Evolutionary conservation across 2,329 filamentous ascomycete genomes (phyloP).

Genomic region (Sporothrix pallida): DNA sequence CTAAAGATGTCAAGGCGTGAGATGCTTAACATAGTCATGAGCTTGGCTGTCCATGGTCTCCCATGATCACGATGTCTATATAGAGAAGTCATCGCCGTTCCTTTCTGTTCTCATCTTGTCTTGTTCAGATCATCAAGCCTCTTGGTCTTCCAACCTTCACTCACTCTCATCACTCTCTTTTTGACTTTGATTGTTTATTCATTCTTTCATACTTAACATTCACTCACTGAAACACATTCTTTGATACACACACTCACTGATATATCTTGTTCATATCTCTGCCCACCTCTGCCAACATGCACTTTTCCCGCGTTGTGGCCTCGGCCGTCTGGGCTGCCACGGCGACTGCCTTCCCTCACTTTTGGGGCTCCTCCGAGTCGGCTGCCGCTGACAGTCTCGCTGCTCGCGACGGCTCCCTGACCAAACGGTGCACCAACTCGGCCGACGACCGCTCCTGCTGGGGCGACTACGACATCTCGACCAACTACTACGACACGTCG

Average conservation of each 20-base stretch:
- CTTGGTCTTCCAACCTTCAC: conserved; percentile 19
- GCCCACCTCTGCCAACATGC: background rate
- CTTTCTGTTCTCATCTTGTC: background rate
- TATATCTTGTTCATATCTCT: background rate
- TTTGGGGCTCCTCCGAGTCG: conserved; percentile 1
- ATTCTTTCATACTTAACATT: background rate
- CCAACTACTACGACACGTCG: conserved; percentile 43
- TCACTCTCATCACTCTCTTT: background rate
- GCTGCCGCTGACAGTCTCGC: background rate
- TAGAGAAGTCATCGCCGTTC: background rate
- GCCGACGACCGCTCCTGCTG: conserved; percentile 35
- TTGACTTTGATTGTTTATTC: conserved; percentile 9
- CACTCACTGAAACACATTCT: background rate
- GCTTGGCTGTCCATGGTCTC: background rate
- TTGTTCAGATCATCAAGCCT: conserved; percentile 25
- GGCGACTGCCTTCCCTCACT: conserved; percentile 15
- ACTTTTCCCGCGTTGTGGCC: conserved; percentile 25
- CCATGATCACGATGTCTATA: background rate
- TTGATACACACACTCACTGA: background rate
- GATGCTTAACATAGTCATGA: conserved; percentile 8
- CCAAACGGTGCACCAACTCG: conserved; percentile 9
- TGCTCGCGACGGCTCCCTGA: background rate
- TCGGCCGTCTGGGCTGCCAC: conserved; percentile 25
- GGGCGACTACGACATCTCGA: conserved; percentile 37
- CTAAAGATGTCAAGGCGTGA: background rate